Conservation (phyloP, 148 eudicot genomes). For the Chenopodium berlandieri region DNA sequence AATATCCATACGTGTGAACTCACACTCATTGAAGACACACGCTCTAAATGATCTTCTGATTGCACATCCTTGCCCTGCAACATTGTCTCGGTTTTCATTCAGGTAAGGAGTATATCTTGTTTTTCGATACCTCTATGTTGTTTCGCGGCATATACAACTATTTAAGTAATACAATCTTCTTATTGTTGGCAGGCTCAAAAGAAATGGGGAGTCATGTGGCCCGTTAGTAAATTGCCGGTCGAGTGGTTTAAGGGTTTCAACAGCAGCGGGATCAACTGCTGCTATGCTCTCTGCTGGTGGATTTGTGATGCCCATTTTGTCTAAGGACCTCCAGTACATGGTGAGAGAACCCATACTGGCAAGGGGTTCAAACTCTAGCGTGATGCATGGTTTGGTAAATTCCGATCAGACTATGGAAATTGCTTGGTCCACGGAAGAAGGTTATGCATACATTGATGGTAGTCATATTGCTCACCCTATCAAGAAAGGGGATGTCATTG, state of each 20-base stretch:
- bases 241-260: conserved; percentile 87
- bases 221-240: conserved; percentile 57
- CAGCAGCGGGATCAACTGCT: conserved; percentile 95
- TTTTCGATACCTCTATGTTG: not conserved
- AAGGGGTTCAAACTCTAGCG: conserved; percentile 29
- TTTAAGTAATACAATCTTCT: not conserved
- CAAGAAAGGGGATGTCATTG: conserved; percentile 57
- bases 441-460: conserved; percentile 71
- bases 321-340: conserved; percentile 86
- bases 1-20: conserved; percentile 62
- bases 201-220: conserved; percentile 37
- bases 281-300: conserved; percentile 97
- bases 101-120: conserved; percentile 36
- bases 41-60: conserved; percentile 82
- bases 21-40: conserved; percentile 45
- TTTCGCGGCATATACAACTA: not conserved
- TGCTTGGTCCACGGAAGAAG: conserved; percentile 64
- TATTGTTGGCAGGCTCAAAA: conserved; percentile 41
- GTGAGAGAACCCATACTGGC: conserved; percentile 80
- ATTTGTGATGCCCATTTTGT: conserved; percentile 66
- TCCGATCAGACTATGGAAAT: conserved; percentile 51
- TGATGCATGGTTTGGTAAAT: conserved; percentile 64
- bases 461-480: conserved; percentile 53
- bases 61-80: conserved; percentile 88
- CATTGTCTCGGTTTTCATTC: conserved; percentile 86